These are phyloP conservation scores for Mucor racemosus DNA, from an alignment of 371 early-diverging fungal species.

Conservation along the genomic window DNA sequence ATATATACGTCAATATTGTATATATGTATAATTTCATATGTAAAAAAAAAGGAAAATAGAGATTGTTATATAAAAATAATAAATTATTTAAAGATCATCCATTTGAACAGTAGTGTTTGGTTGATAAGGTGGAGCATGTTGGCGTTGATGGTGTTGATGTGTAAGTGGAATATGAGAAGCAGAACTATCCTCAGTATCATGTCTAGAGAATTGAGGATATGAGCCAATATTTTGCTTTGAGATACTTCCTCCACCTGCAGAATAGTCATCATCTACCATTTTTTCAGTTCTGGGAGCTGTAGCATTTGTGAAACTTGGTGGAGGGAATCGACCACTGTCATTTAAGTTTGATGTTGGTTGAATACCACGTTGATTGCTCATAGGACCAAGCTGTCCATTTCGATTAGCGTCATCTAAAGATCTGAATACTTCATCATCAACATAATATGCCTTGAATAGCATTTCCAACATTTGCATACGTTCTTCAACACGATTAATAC, in stretches of 20 bases:
- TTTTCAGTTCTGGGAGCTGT: slow-evolving; percentile 23
- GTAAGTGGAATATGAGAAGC: slow-evolving; percentile 26
- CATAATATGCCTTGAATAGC: slow-evolving; percentile 43
- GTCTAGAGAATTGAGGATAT: slow-evolving; percentile 17
- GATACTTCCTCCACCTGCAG: background rate
- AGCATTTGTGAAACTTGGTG: slow-evolving; percentile 9
- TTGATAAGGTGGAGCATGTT: slow-evolving; percentile 26
- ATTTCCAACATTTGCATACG: slow-evolving; percentile 41
- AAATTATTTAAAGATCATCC: slow-evolving; percentile 15
- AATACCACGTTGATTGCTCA: background rate
- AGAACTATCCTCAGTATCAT: slow-evolving; percentile 24
- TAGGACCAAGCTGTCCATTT: background rate
- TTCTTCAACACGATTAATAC: slow-evolving; percentile 40
- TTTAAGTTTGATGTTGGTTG: background rate
- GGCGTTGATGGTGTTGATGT: slow-evolving; percentile 9
- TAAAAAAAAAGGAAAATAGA: background rate
- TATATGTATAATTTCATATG: background rate
- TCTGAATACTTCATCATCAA: slow-evolving; percentile 49
- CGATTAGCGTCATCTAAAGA: slow-evolving; percentile 39
- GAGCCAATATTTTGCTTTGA: background rate
- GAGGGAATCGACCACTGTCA: slow-evolving; percentile 11
- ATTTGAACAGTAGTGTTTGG: slow-evolving; percentile 27
- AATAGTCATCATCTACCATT: slow-evolving; percentile 4
- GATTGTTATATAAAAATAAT: background rate
- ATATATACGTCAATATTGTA: background rate